Percentiles rank a stretch among this genome's conserved stretches.
Evolutionary conservation across 768 basidiomycete species (phyloP).

Genomic region (Collybia nuda): DNA sequence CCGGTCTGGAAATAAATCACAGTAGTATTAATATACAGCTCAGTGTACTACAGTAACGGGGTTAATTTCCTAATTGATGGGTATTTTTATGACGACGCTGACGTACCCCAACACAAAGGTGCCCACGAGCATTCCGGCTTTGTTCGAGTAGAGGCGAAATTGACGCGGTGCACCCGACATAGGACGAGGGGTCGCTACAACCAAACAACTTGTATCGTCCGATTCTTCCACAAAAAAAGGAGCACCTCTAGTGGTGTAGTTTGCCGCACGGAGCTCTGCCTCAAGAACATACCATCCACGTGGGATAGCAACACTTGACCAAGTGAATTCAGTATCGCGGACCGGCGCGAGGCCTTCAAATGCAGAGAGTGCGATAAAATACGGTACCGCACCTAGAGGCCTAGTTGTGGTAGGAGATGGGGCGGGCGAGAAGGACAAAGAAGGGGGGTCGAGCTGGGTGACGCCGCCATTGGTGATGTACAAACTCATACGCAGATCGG

Average conservation of each 20-base stretch:
- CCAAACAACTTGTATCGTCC: constrained; percentile 33
- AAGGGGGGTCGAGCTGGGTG: constrained; percentile 16
- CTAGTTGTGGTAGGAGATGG: neutral
- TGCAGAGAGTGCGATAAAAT: constrained; percentile 10
- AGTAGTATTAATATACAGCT: constrained; percentile 28
- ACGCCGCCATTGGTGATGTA: constrained; percentile 39
- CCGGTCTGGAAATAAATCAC: constrained; percentile 24
- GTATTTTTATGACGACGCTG: constrained; percentile 21
- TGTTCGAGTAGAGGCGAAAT: constrained; percentile 5
- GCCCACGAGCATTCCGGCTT: too few relatives aligned
- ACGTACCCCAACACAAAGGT: neutral
- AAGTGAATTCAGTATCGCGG: constrained; percentile 34
- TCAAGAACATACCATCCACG: constrained; percentile 48
- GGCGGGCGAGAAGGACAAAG: constrained; percentile 6
- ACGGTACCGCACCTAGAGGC: neutral
- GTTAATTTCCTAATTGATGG: constrained; percentile 34
- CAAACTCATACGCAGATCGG: constrained; percentile 26
- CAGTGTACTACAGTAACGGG: constrained; percentile 46
- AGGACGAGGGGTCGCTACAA: constrained; percentile 9
- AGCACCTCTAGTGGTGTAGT: constrained; percentile 12
- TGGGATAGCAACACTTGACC: constrained; percentile 46
- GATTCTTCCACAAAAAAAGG: constrained; percentile 32
- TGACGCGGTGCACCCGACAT: constrained; percentile 12
- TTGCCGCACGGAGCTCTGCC: constrained; percentile 22
- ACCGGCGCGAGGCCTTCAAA: constrained; percentile 14